A percentile compares a stretch with the other conserved stretches of the same genome.
These are phyloP conservation scores for Solanum hybrid DNA, from an alignment of 305 asterid genomes.

Conservation along the genomic window DNA sequence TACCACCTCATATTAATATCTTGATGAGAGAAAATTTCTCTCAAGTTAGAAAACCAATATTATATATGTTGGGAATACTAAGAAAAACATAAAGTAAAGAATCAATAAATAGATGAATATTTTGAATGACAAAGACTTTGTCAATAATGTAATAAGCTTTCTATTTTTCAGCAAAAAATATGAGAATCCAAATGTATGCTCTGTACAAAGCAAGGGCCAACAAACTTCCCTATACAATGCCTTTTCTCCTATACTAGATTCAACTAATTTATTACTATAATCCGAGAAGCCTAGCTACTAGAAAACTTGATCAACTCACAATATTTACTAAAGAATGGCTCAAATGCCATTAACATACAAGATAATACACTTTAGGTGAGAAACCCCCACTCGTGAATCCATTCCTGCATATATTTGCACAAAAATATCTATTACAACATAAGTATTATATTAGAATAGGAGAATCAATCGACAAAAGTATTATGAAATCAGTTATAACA, in stretches of 20 bases:
- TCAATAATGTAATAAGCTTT: not conserved
- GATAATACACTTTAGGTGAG: not conserved
- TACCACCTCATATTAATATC: not conserved
- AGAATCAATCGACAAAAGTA: not conserved
- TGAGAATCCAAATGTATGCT: conserved; percentile 9
- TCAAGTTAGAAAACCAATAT: not conserved
- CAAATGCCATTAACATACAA: conserved; percentile 15
- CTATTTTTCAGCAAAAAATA: not conserved
- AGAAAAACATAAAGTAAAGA: not conserved
- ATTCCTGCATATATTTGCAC: not conserved
- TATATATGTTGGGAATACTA: not conserved
- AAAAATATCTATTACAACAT: not conserved
- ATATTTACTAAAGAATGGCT: conserved; percentile 33
- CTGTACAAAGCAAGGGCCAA: conserved; percentile 15
- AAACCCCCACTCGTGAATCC: not conserved
- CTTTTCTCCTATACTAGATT: not conserved
- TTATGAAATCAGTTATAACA: not conserved
- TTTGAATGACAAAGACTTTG: not conserved
- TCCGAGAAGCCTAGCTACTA: not conserved
- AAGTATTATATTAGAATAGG: not conserved
- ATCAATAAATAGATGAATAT: not conserved
- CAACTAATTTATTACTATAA: not conserved
- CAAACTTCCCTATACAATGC: conserved; percentile 6
- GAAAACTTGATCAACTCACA: not conserved
- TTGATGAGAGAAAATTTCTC: not conserved